Base-by-base conservation (phyloP, 257 asterid genomes). In the Rubia yunnanensis region DNA sequence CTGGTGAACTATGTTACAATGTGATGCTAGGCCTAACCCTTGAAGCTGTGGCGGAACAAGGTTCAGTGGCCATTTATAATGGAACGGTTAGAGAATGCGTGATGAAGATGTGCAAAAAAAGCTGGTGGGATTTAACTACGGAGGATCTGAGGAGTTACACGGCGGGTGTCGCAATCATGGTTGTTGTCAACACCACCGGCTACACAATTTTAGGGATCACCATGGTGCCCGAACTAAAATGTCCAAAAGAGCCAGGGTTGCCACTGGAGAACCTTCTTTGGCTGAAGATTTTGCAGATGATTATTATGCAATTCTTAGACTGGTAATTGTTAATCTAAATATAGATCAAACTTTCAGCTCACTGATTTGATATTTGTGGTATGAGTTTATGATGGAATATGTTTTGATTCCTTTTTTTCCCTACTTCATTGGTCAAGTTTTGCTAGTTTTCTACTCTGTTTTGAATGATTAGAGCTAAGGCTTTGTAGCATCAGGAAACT, bases 61-160 rank as follows among this genome's bases (percentile, higher is more conserved):
- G 99, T 28, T 86, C 94, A 0, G 64, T 65, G 65, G 96, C 88
- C 10, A 80, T 92, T 36, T 92, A 92, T 32, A 80, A 82, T 20
- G 96, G 99, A n/a, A 41, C 76, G 11, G 74, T 89, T 38, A 97
- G 97, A 26, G 83, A 87, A 75, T 66, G 57, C 70, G 89, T 46
- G 71, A 87, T 18, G 64, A 72, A 50, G 99, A 92, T 70, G 92
- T 92, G 62, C 74, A 72, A 60, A 80, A n/a, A n/a, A 71, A 71
- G 84, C 89, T 0, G 99, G 96, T 66, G 99, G 97, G 55, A 87
- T 87, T 68, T 89, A 78, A 87, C 89, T 1, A 85, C 84, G 89
- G 94, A 84, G 27, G 99, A 92, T 78, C 70, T 92, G 70, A 85
- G 86, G 80, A 80, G 73, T 63, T 92, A 89, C 27, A 49, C 39